These are phyloP conservation scores for Dillenia turbinata DNA, from an alignment of 164 flowering plant genomes.

Conservation along the genomic window DNA sequence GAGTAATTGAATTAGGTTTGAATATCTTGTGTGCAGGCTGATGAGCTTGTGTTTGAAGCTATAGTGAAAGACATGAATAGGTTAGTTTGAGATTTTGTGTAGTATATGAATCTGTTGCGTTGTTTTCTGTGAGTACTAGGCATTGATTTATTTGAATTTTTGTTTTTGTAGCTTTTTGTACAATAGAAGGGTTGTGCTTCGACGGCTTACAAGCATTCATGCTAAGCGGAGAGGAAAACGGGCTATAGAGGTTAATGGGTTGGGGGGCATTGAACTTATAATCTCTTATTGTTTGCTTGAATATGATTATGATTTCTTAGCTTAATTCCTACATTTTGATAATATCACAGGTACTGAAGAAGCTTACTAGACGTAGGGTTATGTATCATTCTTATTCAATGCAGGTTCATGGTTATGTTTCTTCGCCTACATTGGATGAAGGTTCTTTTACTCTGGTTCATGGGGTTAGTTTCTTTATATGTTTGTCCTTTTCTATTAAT, in stretches of 20 bases:
- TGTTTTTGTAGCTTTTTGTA: slow-evolving; percentile 59
- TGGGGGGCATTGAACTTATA: no score
- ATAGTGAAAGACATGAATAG: slow-evolving; percentile 61
- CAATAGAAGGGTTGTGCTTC: slow-evolving; percentile 75
- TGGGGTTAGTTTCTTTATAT: slow-evolving; percentile 51
- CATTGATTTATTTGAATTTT: not conserved
- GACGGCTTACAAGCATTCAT: slow-evolving; percentile 58
- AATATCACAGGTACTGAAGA: slow-evolving; percentile 66
- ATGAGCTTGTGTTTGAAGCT: slow-evolving; percentile 90
- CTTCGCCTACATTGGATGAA: slow-evolving; percentile 36
- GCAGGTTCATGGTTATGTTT: slow-evolving; percentile 93
- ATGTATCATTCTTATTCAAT: slow-evolving; percentile 93
- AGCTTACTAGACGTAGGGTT: slow-evolving; percentile 65
- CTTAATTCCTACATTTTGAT: not conserved
- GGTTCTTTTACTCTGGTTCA: slow-evolving; percentile 79
- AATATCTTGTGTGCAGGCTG: slow-evolving; percentile 43
- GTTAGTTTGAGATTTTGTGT: slow-evolving; percentile 28
- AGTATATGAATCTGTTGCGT: not conserved
- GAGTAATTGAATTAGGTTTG: slow-evolving; percentile 7
- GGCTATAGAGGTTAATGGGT: slow-evolving; percentile 65
- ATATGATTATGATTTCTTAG: no score
- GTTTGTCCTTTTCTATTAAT: no score
- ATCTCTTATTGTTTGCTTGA: not conserved
- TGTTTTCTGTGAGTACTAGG: not conserved
- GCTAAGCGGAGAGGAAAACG: slow-evolving; percentile 94